phyloP scores from a whole-genome alignment of 768 basidiomycete species.

The Naganishia vaughanmartiniae region DNA sequence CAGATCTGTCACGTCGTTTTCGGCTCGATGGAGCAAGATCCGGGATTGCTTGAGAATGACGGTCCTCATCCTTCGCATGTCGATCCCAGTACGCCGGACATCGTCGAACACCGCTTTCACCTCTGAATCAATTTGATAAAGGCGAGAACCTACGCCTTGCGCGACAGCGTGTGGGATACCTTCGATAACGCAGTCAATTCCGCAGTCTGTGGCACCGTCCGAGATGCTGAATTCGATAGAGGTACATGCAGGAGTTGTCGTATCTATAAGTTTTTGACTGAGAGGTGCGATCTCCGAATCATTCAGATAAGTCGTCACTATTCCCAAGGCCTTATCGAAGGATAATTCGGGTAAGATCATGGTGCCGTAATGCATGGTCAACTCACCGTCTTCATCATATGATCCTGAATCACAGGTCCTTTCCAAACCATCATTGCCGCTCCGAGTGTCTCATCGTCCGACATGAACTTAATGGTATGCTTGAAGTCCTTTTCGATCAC shows the following conservation, averaged over 20 bases:
- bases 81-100: constrained; percentile 71
- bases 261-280: constrained; percentile 84
- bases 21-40: constrained; percentile 58
- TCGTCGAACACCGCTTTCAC: constrained; percentile 67
- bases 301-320: constrained; percentile 80
- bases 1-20: constrained; percentile 41
- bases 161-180: constrained; percentile 65
- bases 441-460: constrained; percentile 85
- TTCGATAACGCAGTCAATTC: constrained; percentile 72
- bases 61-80: constrained; percentile 85
- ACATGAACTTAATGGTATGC: constrained; percentile 83
- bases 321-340: constrained; percentile 68
- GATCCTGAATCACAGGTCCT: constrained; percentile 69
- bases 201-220: constrained; percentile 66
- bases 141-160: constrained; percentile 56
- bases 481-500: constrained; percentile 55
- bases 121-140: constrained; percentile 68
- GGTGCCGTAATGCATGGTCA: neutral
- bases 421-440: constrained; percentile 76
- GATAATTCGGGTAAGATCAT: constrained; percentile 31
- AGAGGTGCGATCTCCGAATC: constrained; percentile 58
- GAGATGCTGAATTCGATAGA: constrained; percentile 80
- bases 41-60: constrained; percentile 82
- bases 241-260: constrained; percentile 75
- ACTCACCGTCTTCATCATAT: constrained; percentile 67